Percentiles rank a stretch among this genome's conserved stretches.
phyloP scores from a whole-genome alignment of 1,284 basidiomycete species.

The Boletus hoseneyae region DNA sequence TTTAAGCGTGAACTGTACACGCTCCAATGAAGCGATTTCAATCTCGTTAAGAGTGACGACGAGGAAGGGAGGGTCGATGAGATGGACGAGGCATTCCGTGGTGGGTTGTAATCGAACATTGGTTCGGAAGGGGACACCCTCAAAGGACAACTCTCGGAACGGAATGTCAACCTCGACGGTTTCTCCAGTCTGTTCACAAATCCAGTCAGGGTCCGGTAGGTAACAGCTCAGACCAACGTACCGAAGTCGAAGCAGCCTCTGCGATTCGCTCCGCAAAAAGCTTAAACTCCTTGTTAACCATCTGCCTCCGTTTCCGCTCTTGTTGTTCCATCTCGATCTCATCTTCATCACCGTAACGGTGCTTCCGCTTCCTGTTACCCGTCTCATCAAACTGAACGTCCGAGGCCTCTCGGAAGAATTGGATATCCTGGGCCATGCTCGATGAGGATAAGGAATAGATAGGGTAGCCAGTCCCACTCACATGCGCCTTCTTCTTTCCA shows the following conservation, averaged over 20 bases:
- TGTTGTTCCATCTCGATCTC: constrained; percentile 99
- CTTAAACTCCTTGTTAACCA: constrained; percentile 95
- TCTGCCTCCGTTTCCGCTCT: constrained; percentile 84
- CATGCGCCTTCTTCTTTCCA: constrained; percentile 96
- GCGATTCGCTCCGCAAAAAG: constrained; percentile 92
- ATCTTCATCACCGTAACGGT: constrained; percentile 97
- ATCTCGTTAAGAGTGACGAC: constrained; percentile 95
- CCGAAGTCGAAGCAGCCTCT: constrained; percentile 75
- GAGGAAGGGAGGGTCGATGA: constrained; percentile 94
- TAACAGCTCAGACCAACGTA: constrained; percentile 34
- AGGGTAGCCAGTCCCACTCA: constrained; percentile 35
- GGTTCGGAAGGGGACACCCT: constrained; percentile 94
- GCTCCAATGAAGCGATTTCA: constrained; percentile 95
- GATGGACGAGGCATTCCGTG: constrained; percentile 94
- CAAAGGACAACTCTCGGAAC: constrained; percentile 96
- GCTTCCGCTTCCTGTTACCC: constrained; percentile 97
- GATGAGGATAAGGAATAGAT: constrained; percentile 3
- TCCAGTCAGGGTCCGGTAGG: constrained; percentile 9
- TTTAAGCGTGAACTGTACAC: constrained; percentile 95
- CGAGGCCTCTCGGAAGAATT: constrained; percentile 98
- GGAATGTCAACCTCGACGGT: constrained; percentile 93
- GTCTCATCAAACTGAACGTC: constrained; percentile 99
- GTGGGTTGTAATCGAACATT: constrained; percentile 95
- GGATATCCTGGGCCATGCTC: constrained; percentile 68
- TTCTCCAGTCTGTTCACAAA: constrained; percentile 62